Base-by-base conservation (phyloP, 2,329 filamentous ascomycete genomes). In the Penicillium sp. region DNA sequence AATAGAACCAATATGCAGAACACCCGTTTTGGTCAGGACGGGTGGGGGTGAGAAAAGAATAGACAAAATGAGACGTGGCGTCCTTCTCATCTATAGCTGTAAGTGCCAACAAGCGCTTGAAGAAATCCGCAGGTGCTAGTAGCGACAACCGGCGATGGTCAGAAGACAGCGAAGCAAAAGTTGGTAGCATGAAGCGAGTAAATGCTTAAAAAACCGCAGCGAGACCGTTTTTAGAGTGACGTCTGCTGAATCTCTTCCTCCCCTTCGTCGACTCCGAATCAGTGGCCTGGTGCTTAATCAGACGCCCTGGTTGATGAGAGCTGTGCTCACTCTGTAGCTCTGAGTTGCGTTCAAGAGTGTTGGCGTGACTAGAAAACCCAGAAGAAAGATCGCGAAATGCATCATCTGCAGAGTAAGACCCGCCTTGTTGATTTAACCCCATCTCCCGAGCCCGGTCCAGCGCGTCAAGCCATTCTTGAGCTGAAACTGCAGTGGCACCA, bases 171-270 rank as follows among this genome's bases (percentile, higher is more conserved):
- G 34, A 42, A 18, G 46, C 34, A 24, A 46, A 23, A 33, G 29
- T 51, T 26, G 8, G 4, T 41, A 26, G 31, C 29, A 24, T 45
- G 18, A 44, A 38, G 36, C 29, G 28, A 43, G 39, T 18, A n/a
- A 42, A 21, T 21, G 21, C 52, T 72, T 71, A 95, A 69, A 96
- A 96, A 46, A 90, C 88, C 45, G 92, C 88, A 26, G 90, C 90
- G 45, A 96, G 81, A n/a, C 93, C 92, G 70, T 90, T 96, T 75
- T 95, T 95, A 15, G 89, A 95, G 74, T 96, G 90, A 62, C 93
- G 82, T 74, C 94, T 94, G 75, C 91, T 96, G 74, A 96, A 97
- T 45, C 83, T 74, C 67, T 85, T 85, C 61, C 79, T 77, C 45
- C 80, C 80, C 67, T 83, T 84, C 15, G 80, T 64, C n/a, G 79